Evolutionary conservation across 371 early-diverging fungal genomes (phyloP), one percentile per base, ranked within the genome.

Genomic region (Catenaria anguillulae): DNA sequence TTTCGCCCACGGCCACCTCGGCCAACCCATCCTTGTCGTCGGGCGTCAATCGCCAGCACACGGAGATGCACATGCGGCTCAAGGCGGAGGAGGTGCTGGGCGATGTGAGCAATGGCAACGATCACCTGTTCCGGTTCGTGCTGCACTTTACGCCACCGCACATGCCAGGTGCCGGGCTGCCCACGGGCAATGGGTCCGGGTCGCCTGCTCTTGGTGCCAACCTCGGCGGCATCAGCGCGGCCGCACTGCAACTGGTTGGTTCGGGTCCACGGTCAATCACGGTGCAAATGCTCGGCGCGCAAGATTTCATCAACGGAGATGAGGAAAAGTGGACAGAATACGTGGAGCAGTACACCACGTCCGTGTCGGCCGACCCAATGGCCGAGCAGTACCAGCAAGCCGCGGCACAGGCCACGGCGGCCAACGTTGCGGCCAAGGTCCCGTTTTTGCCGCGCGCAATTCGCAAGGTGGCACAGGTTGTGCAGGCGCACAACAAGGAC

Each of bases 301-400:
- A 92, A 59, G 93, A 94, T 63, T 50, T 50, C 19, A 23, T 50
- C 31, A 29, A 26, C 29, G 31, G 26, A 26, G 31, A 29, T 26
- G 92, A 93, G 67, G 93, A 92, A 68, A 81, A 81, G 50, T 96
- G 93, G 84, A 88, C 89, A 29, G 80, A 89, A 66, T 96, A 94
- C 63, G 89, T 94, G 29, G 91, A 92, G 66, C 86, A 86, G 63
- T 96, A 89, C 65, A 89, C 92, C 71, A 73, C 82, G 59, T 74
- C 73, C 83, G 60, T 82, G 83, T 48, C 19, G 2, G 46, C 8
- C 0, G n/a, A 46, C 24, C 21, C n/a, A n/a, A n/a, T n/a, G n/a
- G n/a, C n/a, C n/a, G n/a, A 46, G n/a, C n/a, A 15, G 29, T 26
- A 50, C 46, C 76, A 73, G 65, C 68, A 73, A 10, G 62, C 66